Evolutionary conservation across 495 filamentous ascomycete genomes (phyloP), one percentile per base, ranked within the genome.

Genomic region (Tuber microsphaerosporum): DNA sequence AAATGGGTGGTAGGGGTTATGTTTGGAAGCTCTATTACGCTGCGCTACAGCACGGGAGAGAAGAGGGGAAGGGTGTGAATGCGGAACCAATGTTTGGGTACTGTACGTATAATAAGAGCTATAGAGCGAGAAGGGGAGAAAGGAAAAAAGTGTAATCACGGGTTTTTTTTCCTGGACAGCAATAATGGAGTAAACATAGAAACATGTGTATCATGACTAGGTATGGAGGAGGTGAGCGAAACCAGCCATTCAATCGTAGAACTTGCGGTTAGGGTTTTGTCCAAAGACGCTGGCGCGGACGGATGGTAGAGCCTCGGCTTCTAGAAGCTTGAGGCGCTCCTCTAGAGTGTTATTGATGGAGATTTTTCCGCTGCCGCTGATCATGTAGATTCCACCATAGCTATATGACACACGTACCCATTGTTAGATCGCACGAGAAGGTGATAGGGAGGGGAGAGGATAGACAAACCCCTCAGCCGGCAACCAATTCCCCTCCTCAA

Each of bases 331-430:
- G 84, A 99, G 86, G 73, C 96, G 90, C 83, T 97, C 92, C 80
- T 98, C 96, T 71, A 98, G 90, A 41, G 95, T 98, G 85, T 99
- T 97, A 89, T 97, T 93, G 84, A 99, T 97, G 79, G 97, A 93
- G 84, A 99, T 98, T 88, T 94, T 97, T 82, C 96, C 96, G 75
- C 89, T 87, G 70, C 91, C 89, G 41, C 94, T 93, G 37, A 96
- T 84, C 77, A 98, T 91, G 65, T 86, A 83, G 26, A 97, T 86
- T 77, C 95, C 95, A 74, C 95, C 95, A 73, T 93, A 88, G 77
- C 95, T 99, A 75, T 71, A 34, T 19, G 31, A 31, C 10, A 65
- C 22, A 61, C 2, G n/a, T 65, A 73, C 22, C 34, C 31, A 75
- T 42, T 48, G 41, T 79, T 69, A 81, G 76, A 73, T n/a, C 12